These are phyloP conservation scores for Ceratobasidium sp. DNA, from an alignment of 1,284 basidiomycete species.

Conservation along the genomic window DNA sequence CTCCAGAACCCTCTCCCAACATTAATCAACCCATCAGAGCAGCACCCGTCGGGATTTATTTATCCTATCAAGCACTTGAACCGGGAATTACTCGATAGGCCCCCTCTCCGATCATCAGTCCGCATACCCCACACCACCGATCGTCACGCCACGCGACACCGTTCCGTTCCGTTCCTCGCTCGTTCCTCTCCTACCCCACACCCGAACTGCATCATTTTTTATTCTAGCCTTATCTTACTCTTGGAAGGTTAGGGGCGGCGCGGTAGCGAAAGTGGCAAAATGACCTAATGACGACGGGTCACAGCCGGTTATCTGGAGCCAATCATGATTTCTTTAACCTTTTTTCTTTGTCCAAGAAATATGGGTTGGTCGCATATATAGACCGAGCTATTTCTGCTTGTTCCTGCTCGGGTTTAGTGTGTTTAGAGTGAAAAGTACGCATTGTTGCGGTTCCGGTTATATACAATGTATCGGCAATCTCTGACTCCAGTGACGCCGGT, in stretches of 20 bases:
- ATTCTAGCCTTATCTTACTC: constrained; percentile 13
- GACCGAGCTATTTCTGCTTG: background rate
- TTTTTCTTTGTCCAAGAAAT: background rate
- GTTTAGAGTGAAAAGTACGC: background rate
- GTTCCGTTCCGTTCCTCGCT: background rate
- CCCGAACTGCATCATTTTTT: background rate
- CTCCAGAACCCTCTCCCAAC: background rate
- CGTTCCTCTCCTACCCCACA: constrained; percentile 9
- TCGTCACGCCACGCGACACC: constrained; percentile 20
- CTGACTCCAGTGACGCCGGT: background rate
- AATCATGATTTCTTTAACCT: no score
- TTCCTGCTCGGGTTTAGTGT: background rate
- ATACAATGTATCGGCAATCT: background rate
- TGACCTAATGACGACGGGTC: no score
- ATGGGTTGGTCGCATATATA: no score
- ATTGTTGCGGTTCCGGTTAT: background rate
- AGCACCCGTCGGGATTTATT: constrained; percentile 9
- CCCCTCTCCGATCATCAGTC: constrained; percentile 25
- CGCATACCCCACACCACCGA: constrained; percentile 19
- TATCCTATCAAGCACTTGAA: no score
- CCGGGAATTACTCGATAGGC: constrained; percentile 17
- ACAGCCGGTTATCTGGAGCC: no score
- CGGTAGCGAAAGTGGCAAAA: background rate
- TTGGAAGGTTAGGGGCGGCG: background rate
- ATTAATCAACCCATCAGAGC: background rate